Evolutionary conservation across 2,329 filamentous ascomycete genomes (phyloP), one percentile per base, ranked within the genome.

Genomic region (Penicillium expansum): DNA sequence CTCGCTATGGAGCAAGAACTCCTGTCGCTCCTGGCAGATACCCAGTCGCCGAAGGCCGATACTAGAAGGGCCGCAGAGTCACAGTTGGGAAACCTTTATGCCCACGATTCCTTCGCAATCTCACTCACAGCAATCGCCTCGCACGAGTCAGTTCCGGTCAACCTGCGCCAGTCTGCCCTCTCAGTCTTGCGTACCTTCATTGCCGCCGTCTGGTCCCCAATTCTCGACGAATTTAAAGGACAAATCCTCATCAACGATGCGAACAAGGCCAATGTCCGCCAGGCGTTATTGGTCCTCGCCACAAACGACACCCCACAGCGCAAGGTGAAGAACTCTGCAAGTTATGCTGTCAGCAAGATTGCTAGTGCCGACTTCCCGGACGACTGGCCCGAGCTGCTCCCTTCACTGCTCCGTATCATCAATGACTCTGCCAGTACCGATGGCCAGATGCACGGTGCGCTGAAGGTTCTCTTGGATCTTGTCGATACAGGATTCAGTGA

Each of bases 401-500:
- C 91, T 22, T 84, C 86, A 33, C 81, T 97, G 41, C 83, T 99
- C 59, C 83, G 84, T 42, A 82, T 92, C 49, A 90, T 97, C 68
- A 74, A 73, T 42, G 71, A 76, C 53, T 85, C 88, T 52, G 83
- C 81, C 52, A 91, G 90, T 59, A 86, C 81, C 61, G 91, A 96
- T 67, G 79, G 81, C 45, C 92, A 96, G 71, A 80, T 97, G 48
- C 92, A 97, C 72, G 94, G 94, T 51, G 90, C 93, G 9, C 80
- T 99, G 59, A 90, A 89, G 71, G 92, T 97, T 24, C 84, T 99
- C 43, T 82, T 85, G 63, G 93, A 97, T 74, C 81, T 99, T 44
- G 90, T 99, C 27, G 92, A 97, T 61, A 93, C 96, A 69, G 92
- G 91, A 63, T 84, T 99, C 73, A 95, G 88, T 69, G 93, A 97